Base-by-base conservation (phyloP, 2,329 filamentous ascomycete genomes). In the Verticillium isaacii region DNA sequence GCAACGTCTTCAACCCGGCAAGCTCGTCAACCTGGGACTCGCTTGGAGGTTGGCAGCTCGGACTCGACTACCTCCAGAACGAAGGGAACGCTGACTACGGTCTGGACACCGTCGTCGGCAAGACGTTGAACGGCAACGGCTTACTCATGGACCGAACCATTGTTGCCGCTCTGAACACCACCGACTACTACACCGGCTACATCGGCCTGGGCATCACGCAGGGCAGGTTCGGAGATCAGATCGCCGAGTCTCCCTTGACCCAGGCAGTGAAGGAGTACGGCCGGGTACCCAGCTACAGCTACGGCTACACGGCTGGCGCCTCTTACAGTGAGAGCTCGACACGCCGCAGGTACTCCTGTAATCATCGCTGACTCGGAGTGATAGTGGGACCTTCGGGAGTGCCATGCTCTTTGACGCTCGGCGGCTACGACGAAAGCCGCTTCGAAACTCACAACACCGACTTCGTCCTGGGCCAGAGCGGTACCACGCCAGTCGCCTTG, bases 291-390 rank as follows among this genome's bases (percentile, higher is more conserved):
- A 92, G 89, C 71, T 80, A 91, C 64, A 90, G 88, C 52, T 92
- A 90, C 70, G 89, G 88, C 59, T 93, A 88, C 71, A 92, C 90
- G 3, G 89, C 89, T 50, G 90, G 90, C 17, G 89, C 89, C n/a
- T 82, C 83, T 64, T 92, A 92, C 69, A 82, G 87, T 88, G 76
- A 72, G 76, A 72, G 83, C 74, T 60, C 17, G 23, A 32, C 14
- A 8, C n/a, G 6, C n/a, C 15, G 39, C 8, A 15, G 39, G 15
- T 2, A 8, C 3, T 11, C 23, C 19, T 12, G 3, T 3, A 7
- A 7, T 29, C 64, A 60, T 64, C 75, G 71, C 69, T 61, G 75
- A 77, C 61, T 63, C 37, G 60, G 54, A 6, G 5, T 62, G 61
- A 70, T 70, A 79, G 72, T 70, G 69, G 69, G 77, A 67, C 67